Percentiles rank a stretch among this genome's conserved stretches.
Conservation (phyloP, 179 eudicot species). For the Corrigiola litoralis region DNA sequence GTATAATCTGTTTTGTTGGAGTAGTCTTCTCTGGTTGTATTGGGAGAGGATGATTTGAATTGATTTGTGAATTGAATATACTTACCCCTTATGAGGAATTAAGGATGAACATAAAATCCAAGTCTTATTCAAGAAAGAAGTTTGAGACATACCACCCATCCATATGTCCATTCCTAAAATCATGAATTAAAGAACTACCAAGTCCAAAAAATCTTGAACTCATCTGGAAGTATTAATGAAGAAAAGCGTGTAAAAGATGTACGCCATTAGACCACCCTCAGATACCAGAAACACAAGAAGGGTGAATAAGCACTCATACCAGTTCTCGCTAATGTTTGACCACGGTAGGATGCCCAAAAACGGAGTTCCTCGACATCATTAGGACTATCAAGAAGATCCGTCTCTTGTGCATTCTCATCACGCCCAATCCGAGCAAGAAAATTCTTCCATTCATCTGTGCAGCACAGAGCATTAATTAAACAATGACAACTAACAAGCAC, state of each 20-base stretch:
- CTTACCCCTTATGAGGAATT: too few species aligned
- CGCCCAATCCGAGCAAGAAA: constrained; percentile 96
- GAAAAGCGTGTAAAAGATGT: not conserved
- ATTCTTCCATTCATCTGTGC: constrained; percentile 92
- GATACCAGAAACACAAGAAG: not conserved
- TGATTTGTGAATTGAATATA: too few species aligned
- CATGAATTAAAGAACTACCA: not conserved
- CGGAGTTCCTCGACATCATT: constrained; percentile 80
- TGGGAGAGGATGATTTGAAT: too few species aligned
- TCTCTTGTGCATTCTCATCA: constrained; percentile 69
- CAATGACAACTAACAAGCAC: too few species aligned
- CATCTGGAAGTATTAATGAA: not conserved
- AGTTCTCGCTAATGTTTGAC: constrained; percentile 95
- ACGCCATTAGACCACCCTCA: too few species aligned
- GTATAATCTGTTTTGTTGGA: too few species aligned
- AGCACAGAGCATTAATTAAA: too few species aligned
- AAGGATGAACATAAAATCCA: too few species aligned
- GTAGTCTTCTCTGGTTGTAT: too few species aligned
- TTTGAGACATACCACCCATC: too few species aligned
- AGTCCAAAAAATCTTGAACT: not conserved
- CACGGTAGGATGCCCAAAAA: constrained; percentile 98
- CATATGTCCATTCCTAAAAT: too few species aligned
- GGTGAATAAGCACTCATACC: constrained; percentile 33
- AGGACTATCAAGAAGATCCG: constrained; percentile 71
- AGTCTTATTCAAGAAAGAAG: too few species aligned